Percentiles rank a stretch among this genome's conserved stretches.
Evolutionary conservation across 495 filamentous ascomycete species (phyloP).

Genomic region (Neurospora hispaniola): DNA sequence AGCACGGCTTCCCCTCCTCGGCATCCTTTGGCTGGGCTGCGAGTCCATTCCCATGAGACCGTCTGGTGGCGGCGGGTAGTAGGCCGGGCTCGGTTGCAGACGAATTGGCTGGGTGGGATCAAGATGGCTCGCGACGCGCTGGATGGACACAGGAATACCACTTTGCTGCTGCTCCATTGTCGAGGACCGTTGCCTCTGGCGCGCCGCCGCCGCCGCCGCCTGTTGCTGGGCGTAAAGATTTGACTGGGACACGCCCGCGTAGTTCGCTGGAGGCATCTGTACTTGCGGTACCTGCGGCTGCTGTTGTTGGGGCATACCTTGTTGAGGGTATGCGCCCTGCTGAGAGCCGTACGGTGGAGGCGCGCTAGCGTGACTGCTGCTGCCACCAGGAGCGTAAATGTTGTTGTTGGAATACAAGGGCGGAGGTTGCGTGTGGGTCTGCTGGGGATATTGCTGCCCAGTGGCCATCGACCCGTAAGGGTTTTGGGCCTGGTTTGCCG

Average conservation of each 20-base stretch:
- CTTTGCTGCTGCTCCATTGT: conserved; percentile 91
- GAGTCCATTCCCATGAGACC: conserved; percentile 48
- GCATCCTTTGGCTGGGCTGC: conserved; percentile 50
- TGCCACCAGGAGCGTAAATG: conserved; percentile 62
- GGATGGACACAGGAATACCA: conserved; percentile 85
- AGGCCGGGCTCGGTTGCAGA: conserved; percentile 90
- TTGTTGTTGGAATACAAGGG: conserved; percentile 59
- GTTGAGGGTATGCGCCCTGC: conserved; percentile 57
- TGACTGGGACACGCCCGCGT: conserved; percentile 42
- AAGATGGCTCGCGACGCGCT: conserved; percentile 92
- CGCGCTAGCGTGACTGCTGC: conserved; percentile 48
- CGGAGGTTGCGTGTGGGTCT: conserved; percentile 35
- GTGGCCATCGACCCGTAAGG: conserved; percentile 31
- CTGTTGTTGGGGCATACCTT: conserved; percentile 51
- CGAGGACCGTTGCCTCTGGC: conserved; percentile 76
- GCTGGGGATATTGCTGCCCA: conserved; percentile 34
- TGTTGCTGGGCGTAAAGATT: conserved; percentile 83
- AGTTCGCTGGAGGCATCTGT: conserved; percentile 60
- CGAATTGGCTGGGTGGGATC: conserved; percentile 92
- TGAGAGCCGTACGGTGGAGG: conserved; percentile 81
- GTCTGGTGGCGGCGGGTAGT: conserved; percentile 93
- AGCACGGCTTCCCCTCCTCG: conserved; percentile 68
- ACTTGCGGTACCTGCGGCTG: conserved; percentile 27
- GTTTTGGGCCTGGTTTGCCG: conserved; percentile 41
- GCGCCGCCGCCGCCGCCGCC: conserved; percentile 46